Percentiles rank a stretch among this genome's conserved stretches.
Conservation (phyloP, 306 rosid species). For the Lotus japonicus region DNA sequence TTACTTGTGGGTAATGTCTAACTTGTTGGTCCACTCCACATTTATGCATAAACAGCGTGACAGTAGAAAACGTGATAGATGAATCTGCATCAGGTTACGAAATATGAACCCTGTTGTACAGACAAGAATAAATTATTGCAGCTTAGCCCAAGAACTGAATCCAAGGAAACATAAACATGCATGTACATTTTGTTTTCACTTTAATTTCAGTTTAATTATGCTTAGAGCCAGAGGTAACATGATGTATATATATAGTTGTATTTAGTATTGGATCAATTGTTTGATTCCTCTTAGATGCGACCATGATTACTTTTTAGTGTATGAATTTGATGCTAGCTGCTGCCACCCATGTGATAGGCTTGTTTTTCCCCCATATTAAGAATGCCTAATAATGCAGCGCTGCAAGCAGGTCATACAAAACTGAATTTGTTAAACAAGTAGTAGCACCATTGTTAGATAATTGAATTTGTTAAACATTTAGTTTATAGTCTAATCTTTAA, state of each 20-base stretch:
- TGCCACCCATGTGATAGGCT: slow-evolving; percentile 12
- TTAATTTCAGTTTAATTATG: background rate
- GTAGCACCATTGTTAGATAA: too few relatives aligned
- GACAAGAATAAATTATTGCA: slow-evolving; percentile 1
- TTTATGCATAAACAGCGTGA: slow-evolving; percentile 1
- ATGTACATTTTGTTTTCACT: background rate
- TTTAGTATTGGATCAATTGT: background rate
- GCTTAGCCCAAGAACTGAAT: background rate
- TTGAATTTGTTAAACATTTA: too few relatives aligned
- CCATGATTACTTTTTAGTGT: background rate
- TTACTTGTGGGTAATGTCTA: background rate
- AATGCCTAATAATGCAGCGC: background rate
- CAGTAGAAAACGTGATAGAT: slow-evolving; percentile 11
- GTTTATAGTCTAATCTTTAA: too few relatives aligned
- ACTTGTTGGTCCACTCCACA: background rate
- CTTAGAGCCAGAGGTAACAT: background rate
- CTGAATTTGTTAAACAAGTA: too few relatives aligned
- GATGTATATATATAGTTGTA: background rate
- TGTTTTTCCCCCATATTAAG: background rate
- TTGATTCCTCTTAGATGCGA: background rate
- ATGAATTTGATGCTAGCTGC: background rate
- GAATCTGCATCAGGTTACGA: background rate
- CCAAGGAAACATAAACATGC: background rate
- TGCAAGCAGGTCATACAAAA: background rate
- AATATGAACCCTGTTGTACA: slow-evolving; percentile 21